Conservation (phyloP, 2,329 filamentous ascomycete species). For the Knufia petricola region DNA sequence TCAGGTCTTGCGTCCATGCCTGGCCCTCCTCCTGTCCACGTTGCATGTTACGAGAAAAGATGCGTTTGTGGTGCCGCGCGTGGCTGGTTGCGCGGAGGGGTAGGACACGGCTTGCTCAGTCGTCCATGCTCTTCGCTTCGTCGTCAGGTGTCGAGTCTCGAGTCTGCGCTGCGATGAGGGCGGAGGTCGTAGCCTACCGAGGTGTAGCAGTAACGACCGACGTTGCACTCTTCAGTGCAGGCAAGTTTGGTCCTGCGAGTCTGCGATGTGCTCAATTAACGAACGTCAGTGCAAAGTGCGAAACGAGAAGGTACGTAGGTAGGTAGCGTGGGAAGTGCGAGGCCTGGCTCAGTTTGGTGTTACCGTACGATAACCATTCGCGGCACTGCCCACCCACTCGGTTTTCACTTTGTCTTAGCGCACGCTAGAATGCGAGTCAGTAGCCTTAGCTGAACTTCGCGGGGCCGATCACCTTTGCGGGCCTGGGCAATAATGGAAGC, state of each 20-base stretch:
- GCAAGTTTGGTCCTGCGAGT: no score
- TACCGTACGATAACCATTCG: not conserved
- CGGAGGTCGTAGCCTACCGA: no score
- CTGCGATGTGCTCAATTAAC: not conserved
- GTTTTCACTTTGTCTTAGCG: not conserved
- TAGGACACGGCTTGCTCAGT: not conserved
- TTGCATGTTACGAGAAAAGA: conserved; percentile 17
- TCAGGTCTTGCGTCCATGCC: conserved; percentile 32
- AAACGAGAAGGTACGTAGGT: not conserved
- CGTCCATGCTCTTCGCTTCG: not conserved
- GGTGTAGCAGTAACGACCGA: not conserved
- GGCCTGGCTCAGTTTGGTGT: not conserved
- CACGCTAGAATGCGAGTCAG: not conserved
- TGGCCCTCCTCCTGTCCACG: conserved; percentile 20
- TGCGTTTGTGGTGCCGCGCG: not conserved
- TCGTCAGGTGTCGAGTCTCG: no score
- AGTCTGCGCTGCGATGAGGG: not conserved
- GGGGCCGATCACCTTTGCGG: no score
- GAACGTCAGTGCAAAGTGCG: not conserved
- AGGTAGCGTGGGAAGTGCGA: not conserved
- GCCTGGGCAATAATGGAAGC: no score
- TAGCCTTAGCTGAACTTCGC: no score
- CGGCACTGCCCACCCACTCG: not conserved
- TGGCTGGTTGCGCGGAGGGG: conserved; percentile 8
- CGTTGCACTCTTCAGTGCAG: not conserved